Percentiles rank a stretch among this genome's conserved stretches.
phyloP scores from a whole-genome alignment of 2,329 filamentous ascomycete species.

The Ceratocystis variospora region DNA sequence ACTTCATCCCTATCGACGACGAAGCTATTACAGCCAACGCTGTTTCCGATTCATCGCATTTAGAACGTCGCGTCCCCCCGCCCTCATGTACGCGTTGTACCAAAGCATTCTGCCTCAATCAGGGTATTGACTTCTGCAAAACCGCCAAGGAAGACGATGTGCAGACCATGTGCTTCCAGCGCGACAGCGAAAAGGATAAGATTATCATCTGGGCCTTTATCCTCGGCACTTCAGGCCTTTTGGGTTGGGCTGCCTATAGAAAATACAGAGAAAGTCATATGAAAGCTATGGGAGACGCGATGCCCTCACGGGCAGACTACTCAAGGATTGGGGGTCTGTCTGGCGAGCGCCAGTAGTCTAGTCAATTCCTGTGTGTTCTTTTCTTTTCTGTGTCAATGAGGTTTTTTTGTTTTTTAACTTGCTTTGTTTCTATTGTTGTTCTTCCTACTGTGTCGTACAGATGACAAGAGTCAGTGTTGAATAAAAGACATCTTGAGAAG shows the following conservation, averaged over 20 bases:
- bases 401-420: background rate
- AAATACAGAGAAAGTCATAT: constrained; percentile 7
- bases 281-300: background rate
- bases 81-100: constrained; percentile 47
- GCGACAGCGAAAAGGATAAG: constrained; percentile 52
- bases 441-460: background rate
- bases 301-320: constrained; percentile 11
- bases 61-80: constrained; percentile 25
- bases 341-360: background rate
- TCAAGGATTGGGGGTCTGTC: constrained; percentile 1
- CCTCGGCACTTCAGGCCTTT: constrained; percentile 41
- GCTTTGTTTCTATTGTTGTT: background rate
- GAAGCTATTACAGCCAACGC: constrained; percentile 3
- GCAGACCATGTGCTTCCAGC: constrained; percentile 50
- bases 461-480: background rate
- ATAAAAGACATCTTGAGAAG: too few species aligned
- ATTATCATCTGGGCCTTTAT: constrained; percentile 54
- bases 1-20: constrained; percentile 18
- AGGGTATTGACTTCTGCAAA: constrained; percentile 49
- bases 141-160: constrained; percentile 48
- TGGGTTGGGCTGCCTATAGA: constrained; percentile 43
- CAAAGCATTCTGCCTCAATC: constrained; percentile 47
- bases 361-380: background rate
- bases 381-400: background rate
- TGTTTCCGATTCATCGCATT: constrained; percentile 8